Percentiles rank a stretch among this genome's conserved stretches.
phyloP scores from a whole-genome alignment of 2,329 filamentous ascomycete genomes.

The Coniochaeta sp. region DNA sequence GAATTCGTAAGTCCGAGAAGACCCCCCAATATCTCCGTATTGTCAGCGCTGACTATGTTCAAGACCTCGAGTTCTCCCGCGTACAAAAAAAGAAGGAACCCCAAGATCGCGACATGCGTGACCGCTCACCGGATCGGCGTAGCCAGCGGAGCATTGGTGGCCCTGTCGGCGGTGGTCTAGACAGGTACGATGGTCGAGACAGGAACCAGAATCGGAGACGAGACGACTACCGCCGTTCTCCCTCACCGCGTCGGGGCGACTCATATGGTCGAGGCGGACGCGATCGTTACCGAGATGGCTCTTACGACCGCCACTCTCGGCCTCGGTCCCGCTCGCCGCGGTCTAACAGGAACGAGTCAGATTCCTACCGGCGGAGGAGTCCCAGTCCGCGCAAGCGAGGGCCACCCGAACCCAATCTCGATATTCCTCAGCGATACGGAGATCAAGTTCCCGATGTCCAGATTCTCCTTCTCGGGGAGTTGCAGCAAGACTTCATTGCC shows the following conservation, averaged over 20 bases:
- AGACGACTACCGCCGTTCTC: constrained; percentile 58
- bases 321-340: constrained; percentile 64
- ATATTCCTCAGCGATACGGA: constrained; percentile 66
- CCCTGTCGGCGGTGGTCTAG: constrained; percentile 39
- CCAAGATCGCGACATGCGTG: constrained; percentile 33
- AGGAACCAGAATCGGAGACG: constrained; percentile 37
- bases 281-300: constrained; percentile 23
- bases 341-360: constrained; percentile 33
- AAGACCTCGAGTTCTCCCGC: constrained; percentile 86
- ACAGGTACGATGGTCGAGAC: constrained; percentile 43
- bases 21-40: not conserved
- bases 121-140: constrained; percentile 54
- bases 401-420: constrained; percentile 53
- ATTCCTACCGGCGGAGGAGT: constrained; percentile 60
- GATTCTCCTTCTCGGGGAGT: constrained; percentile 72
- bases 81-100: constrained; percentile 74
- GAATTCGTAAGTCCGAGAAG: constrained; percentile 68
- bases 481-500: constrained; percentile 71
- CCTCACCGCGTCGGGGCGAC: constrained; percentile 50
- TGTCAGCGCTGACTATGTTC: not conserved
- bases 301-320: constrained; percentile 32
- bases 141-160: constrained; percentile 28
- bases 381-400: constrained; percentile 55
- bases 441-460: constrained; percentile 83
- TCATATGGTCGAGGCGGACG: not conserved